Conservation (phyloP, 2,329 filamentous ascomycete species). For the Penicillium sp. region DNA sequence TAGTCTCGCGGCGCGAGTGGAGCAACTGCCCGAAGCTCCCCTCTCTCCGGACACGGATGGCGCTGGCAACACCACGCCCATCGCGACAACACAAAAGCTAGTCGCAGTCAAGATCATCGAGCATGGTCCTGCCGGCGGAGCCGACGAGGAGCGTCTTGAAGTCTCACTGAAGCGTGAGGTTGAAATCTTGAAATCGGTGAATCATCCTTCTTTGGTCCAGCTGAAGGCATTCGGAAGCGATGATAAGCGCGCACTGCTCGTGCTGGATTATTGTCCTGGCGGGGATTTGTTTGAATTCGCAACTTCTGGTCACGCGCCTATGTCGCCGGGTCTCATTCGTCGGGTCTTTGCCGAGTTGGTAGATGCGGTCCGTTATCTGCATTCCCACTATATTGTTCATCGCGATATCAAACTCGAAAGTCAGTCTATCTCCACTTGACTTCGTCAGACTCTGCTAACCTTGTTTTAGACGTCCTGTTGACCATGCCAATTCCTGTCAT, state of each 20-base stretch:
- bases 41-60: slow-evolving; percentile 18
- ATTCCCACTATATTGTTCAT: slow-evolving; percentile 84
- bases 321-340: slow-evolving; percentile 70
- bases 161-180: slow-evolving; percentile 92
- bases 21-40: slow-evolving; percentile 48
- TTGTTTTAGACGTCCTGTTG: slow-evolving; percentile 75
- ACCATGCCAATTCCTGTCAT: slow-evolving; percentile 74
- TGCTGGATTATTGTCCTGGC: slow-evolving; percentile 88
- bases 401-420: slow-evolving; percentile 98
- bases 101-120: slow-evolving; percentile 96
- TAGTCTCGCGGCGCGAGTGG: slow-evolving; percentile 82
- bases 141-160: slow-evolving; percentile 89
- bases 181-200: slow-evolving; percentile 85
- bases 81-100: slow-evolving; percentile 69
- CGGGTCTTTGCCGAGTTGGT: slow-evolving; percentile 90
- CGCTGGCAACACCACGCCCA: slow-evolving; percentile 15
- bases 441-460: slow-evolving; percentile 21
- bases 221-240: slow-evolving; percentile 91
- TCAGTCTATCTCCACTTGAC: slow-evolving; percentile 45
- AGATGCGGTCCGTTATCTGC: slow-evolving; percentile 81
- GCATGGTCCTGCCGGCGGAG: slow-evolving; percentile 89
- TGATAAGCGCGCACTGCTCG: slow-evolving; percentile 76
- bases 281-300: slow-evolving; percentile 95
- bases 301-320: slow-evolving; percentile 66
- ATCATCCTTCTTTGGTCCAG: slow-evolving; percentile 86